phyloP scores from a whole-genome alignment of 2,329 filamentous ascomycete species.

The Fusarium coffeatum region DNA sequence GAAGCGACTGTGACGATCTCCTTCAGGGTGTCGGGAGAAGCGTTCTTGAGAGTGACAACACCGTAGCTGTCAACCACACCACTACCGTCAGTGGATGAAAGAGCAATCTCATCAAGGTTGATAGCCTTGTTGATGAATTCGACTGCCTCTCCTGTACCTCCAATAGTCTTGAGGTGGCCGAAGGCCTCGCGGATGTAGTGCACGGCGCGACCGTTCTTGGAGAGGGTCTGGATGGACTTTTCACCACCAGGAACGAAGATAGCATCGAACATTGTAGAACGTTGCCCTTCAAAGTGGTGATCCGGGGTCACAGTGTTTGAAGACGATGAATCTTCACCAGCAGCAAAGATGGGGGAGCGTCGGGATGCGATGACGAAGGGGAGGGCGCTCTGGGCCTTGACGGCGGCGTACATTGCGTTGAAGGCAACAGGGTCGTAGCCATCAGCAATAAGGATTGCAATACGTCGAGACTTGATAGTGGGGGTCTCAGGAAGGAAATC shows the following conservation, averaged over 20 bases:
- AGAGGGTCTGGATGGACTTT: constrained; percentile 70
- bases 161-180: constrained; percentile 83
- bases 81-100: constrained; percentile 54
- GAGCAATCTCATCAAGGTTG: constrained; percentile 55
- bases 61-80: constrained; percentile 75
- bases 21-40: constrained; percentile 67
- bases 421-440: constrained; percentile 78
- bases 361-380: constrained; percentile 79
- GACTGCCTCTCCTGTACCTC: constrained; percentile 78
- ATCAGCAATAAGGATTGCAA: constrained; percentile 82
- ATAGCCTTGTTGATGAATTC: constrained; percentile 67
- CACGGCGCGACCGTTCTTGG: constrained; percentile 76
- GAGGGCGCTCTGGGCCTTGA: constrained; percentile 71
- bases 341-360: constrained; percentile 73
- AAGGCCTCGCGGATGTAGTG: constrained; percentile 86
- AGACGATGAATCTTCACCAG: constrained; percentile 64
- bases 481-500: constrained; percentile 72
- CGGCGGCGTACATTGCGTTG: constrained; percentile 70
- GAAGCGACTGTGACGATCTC: constrained; percentile 73
- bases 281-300: constrained; percentile 83
- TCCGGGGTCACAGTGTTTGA: constrained; percentile 72
- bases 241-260: constrained; percentile 80
- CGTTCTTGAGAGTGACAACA: constrained; percentile 74
- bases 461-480: constrained; percentile 76
- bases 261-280: constrained; percentile 84